Base-by-base conservation (phyloP, 1,284 basidiomycete genomes). In the Rhizoctonia solani region DNA sequence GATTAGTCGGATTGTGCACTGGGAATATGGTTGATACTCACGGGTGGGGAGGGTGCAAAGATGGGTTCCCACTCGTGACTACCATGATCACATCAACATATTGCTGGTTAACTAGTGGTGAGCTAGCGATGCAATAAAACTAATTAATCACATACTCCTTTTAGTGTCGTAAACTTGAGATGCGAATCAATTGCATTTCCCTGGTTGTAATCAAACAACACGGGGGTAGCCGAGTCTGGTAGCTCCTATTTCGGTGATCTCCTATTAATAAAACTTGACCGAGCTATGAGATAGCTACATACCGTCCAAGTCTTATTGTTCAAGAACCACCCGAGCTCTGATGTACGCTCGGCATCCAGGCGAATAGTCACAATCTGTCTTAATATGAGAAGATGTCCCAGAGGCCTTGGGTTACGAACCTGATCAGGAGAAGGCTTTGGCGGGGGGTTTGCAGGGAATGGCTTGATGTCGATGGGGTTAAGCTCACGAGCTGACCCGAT, bases 61-160 rank as follows among this genome's bases (percentile, higher is more conserved):
- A 32, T 16, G 44, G 56, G 30, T 61, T 61, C 2, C 56, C 56
- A 27, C 56, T 61, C 1, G 56, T 61, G 1, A 61, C 46, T 1
- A 61, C 56, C 44, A 61, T 46, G 21, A 61, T 61, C 46, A 61
- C 56, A 21, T 61, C 56, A 39, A 61, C 56, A 30, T 61, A 61
- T 61, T 61, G 56, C 56, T 61, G 23, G 30, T 1, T 39, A 19
- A 1, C 14, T n/a, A n/a, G n/a, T n/a, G n/a, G n/a, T 14, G n/a
- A 29, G 37, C 47, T 44, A 47, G 42, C 16, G 3, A 21, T 19
- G 41, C 27, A 32, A 5, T 14, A 27, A 3, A 3, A 32, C 30
- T 3, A 4, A 1, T 9, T 11, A 6, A 14, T 23, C 13, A 27
- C 44, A 21, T 37, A 61, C 56, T 32, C 46, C 46, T 14, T 61